Percentiles rank a stretch among this genome's conserved stretches.
phyloP scores from a whole-genome alignment of 106 monocot genomes.

The Dactylorhiza incarnata region DNA sequence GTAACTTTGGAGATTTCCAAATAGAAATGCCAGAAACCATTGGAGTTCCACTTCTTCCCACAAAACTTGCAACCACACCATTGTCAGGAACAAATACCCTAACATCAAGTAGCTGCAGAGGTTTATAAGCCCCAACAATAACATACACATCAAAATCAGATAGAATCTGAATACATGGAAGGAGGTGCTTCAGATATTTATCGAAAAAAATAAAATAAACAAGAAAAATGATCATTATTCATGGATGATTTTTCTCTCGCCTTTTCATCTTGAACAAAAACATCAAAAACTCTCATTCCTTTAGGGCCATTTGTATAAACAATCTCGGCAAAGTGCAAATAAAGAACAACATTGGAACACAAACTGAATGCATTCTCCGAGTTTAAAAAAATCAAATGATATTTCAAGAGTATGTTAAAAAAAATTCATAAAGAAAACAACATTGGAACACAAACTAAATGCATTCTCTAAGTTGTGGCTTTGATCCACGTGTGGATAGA shows the following conservation, averaged over 20 bases:
- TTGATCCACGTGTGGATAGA: no score
- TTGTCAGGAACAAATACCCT: conserved; percentile 31
- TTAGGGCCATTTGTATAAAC: conserved; percentile 71
- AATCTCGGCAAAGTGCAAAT: conserved; percentile 87
- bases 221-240: neutral
- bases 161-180: conserved; percentile 42
- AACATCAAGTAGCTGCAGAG: conserved; percentile 56
- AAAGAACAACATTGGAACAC: no score
- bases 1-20: conserved; percentile 33
- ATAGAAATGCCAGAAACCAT: conserved; percentile 63
- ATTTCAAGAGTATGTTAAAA: no score
- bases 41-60: conserved; percentile 44
- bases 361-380: no score
- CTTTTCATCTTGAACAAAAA: conserved; percentile 63
- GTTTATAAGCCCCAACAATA: conserved; percentile 66
- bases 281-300: conserved; percentile 75
- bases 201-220: neutral
- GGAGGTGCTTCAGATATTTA: neutral
- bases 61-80: conserved; percentile 49
- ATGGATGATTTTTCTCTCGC: conserved; percentile 16
- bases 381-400: no score
- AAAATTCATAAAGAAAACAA: no score
- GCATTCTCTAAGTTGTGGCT: no score
- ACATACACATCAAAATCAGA: conserved; percentile 69
- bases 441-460: no score